Conservation (phyloP, 208 protist genomes). For the Wallacemonas rigidus region DNA sequence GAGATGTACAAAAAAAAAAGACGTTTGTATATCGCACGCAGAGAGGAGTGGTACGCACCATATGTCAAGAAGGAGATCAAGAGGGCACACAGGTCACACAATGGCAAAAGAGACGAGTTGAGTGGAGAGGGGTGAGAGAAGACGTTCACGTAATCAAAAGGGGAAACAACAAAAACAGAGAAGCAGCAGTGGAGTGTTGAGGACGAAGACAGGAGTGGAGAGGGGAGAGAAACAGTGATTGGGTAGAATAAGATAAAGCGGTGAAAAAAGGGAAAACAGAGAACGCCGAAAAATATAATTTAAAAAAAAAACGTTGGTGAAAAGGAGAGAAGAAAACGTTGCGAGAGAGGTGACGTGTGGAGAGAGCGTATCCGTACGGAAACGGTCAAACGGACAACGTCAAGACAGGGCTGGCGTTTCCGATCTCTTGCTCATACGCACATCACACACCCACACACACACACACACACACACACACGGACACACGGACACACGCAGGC, state of each 20-base stretch:
- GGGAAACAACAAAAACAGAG: neutral
- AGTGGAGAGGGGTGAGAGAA: slow-evolving; percentile 19
- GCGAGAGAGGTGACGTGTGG: neutral
- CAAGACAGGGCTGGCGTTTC: too few relatives aligned
- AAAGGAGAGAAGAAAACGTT: neutral
- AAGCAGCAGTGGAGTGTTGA: neutral
- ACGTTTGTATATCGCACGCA: neutral
- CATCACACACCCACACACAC: slow-evolving; percentile 9
- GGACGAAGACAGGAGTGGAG: neutral
- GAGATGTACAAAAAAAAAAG: neutral
- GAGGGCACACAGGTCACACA: neutral
- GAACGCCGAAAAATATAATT: neutral
- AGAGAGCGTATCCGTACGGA: too few relatives aligned
- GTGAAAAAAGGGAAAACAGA: slow-evolving; percentile 11
- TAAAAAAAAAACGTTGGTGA: neutral
- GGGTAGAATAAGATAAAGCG: neutral
- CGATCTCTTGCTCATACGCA: too few relatives aligned
- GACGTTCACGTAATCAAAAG: slow-evolving; percentile 14
- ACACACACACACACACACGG: slow-evolving; percentile 22
- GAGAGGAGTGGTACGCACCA: too few relatives aligned
- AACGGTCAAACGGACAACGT: too few relatives aligned
- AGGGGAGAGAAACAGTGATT: neutral
- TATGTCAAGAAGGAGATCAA: neutral
- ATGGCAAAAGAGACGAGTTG: neutral
- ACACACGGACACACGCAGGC: slow-evolving; percentile 16